Conservation (phyloP, 257 asterid genomes). For the Nicotiana attenuata region DNA sequence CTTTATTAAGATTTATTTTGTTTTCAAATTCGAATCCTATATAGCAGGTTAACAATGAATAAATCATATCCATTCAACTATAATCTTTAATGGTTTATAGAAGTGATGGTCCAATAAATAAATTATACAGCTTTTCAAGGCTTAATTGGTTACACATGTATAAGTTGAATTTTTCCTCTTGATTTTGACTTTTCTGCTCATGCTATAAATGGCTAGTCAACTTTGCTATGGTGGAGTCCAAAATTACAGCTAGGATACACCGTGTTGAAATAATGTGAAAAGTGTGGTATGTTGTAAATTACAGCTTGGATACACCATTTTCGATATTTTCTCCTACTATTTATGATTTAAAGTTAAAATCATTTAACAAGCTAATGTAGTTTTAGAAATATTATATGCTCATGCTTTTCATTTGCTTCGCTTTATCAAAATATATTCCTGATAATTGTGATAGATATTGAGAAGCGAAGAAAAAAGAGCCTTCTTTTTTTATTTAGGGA, state of each 20-base stretch:
- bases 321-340: no score
- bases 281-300: background rate
- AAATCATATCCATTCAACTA: no score
- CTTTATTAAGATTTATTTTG: no score
- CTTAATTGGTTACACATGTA: conserved; percentile 13
- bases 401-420: no score
- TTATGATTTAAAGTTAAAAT: no score
- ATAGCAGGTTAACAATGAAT: no score
- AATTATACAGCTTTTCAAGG: conserved; percentile 19
- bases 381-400: no score
- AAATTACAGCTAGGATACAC: conserved; percentile 8
- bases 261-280: background rate
- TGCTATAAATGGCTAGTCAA: conserved; percentile 15
- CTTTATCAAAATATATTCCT: no score
- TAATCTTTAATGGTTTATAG: no score
- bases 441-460: background rate
- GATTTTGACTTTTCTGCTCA: conserved; percentile 14
- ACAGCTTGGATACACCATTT: no score
- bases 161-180: conserved; percentile 18
- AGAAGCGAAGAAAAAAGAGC: background rate
- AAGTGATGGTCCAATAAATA: background rate
- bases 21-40: no score
- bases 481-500: background rate
- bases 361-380: no score
- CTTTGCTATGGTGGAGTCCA: conserved; percentile 12